A percentile compares a stretch with the other conserved stretches of the same genome.
These are phyloP conservation scores for Zygotorulaspora chibaensis DNA, from an alignment of 805 yeast species.

Conservation along the genomic window DNA sequence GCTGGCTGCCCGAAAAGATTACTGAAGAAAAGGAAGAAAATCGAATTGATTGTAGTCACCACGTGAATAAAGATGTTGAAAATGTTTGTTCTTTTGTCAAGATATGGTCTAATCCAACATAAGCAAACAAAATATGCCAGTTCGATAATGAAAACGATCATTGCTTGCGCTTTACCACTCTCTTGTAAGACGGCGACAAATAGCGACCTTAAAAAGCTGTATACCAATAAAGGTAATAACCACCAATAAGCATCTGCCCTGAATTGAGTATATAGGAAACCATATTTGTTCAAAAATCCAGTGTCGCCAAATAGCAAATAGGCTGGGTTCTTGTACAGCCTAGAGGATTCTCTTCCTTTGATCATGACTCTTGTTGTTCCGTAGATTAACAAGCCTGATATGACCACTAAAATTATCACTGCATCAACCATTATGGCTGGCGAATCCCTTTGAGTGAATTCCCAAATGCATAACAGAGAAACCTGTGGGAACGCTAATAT, in stretches of 20 bases:
- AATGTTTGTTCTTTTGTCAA: slow-evolving; percentile 93
- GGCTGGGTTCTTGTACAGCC: slow-evolving; percentile 84
- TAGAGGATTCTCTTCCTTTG: slow-evolving; percentile 68
- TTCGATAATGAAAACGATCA: slow-evolving; percentile 72
- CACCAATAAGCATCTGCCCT: slow-evolving; percentile 86
- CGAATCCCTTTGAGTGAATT: slow-evolving; percentile 77
- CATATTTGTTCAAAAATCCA: slow-evolving; percentile 75
- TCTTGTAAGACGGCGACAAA: slow-evolving; percentile 83
- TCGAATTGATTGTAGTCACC: slow-evolving; percentile 73
- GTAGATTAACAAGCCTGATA: slow-evolving; percentile 56
- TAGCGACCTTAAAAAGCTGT: slow-evolving; percentile 68
- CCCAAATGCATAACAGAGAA: slow-evolving; percentile 80
- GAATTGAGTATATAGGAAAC: slow-evolving; percentile 88
- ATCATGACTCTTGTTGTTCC: slow-evolving; percentile 71
- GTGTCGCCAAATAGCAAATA: slow-evolving; percentile 84
- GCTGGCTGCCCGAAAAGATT: slow-evolving; percentile 77
- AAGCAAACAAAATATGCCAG: slow-evolving; percentile 59
- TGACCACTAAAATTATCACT: slow-evolving; percentile 56
- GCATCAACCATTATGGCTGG: slow-evolving; percentile 82
- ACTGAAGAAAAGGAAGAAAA: slow-evolving; percentile 86
- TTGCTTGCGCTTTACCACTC: slow-evolving; percentile 77
- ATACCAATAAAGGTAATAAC: slow-evolving; percentile 58
- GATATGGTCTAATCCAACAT: slow-evolving; percentile 76
- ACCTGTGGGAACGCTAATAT: slow-evolving; percentile 86
- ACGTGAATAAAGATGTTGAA: slow-evolving; percentile 84